A percentile compares a stretch with the other conserved stretches of the same genome.
These are phyloP conservation scores for Dictyostelium purpureum DNA, from an alignment of 78 protist species.

Conservation along the genomic window DNA sequence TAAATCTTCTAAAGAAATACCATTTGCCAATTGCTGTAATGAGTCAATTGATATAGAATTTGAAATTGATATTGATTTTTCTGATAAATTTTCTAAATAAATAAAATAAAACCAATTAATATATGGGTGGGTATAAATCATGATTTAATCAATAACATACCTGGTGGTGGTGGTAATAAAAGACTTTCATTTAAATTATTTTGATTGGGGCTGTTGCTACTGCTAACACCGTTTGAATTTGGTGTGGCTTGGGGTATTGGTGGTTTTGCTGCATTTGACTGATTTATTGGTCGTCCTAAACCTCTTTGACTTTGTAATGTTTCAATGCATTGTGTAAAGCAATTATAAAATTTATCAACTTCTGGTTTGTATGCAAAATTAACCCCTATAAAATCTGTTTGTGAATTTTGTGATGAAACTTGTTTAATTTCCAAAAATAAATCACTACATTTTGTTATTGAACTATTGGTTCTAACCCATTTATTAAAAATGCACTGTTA, in stretches of 20 bases:
- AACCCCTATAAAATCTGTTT: conserved; percentile 46
- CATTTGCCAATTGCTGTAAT: background rate
- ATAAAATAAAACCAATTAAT: background rate
- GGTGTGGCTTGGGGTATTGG: background rate
- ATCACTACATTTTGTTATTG: conserved; percentile 67
- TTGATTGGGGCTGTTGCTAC: background rate
- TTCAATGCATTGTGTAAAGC: conserved; percentile 45
- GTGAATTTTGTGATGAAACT: conserved; percentile 48
- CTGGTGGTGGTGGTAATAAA: no score
- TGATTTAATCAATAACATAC: no score
- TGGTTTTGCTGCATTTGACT: background rate
- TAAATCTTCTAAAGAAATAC: background rate
- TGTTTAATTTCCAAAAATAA: conserved; percentile 66
- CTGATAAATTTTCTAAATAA: background rate
- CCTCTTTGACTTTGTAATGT: conserved; percentile 33
- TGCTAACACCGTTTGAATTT: background rate
- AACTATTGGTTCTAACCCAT: conserved; percentile 75
- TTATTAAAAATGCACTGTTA: conserved; percentile 67
- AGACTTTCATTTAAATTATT: no score
- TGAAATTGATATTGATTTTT: background rate
- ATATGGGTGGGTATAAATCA: no score
- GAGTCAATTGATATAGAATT: conserved; percentile 5
- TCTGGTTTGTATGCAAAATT: conserved; percentile 74
- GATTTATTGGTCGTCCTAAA: background rate
- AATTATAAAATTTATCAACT: conserved; percentile 34